These are phyloP conservation scores for Scolecobasidium constrictum DNA, from an alignment of 2,329 filamentous ascomycete species.

Conservation along the genomic window DNA sequence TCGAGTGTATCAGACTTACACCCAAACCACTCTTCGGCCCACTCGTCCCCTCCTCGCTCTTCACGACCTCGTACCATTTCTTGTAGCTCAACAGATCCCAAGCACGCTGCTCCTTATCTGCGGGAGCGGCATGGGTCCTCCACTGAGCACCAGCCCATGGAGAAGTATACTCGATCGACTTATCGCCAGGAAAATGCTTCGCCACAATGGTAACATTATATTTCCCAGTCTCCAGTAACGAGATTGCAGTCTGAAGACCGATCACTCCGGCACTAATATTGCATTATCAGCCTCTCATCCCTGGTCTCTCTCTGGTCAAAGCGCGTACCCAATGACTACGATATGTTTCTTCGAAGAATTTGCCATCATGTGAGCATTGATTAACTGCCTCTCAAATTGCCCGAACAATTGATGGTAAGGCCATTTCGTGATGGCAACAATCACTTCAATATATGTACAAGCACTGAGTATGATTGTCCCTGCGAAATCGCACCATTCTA, in stretches of 20 bases:
- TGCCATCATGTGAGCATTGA: too few species aligned
- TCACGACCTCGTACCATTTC: constrained; percentile 25
- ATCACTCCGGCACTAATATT: constrained; percentile 34
- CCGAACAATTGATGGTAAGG: too few species aligned
- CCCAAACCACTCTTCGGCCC: constrained; percentile 11
- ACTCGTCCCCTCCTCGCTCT: constrained; percentile 15
- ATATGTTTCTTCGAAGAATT: constrained; percentile 1
- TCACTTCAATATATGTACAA: too few species aligned
- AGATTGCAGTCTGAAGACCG: constrained; percentile 34
- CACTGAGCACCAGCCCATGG: constrained; percentile 39
- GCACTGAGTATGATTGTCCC: too few species aligned
- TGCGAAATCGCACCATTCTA: too few species aligned
- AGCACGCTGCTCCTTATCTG: constrained; percentile 22
- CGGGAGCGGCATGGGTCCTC: constrained; percentile 28
- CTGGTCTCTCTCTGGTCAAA: too few species aligned
- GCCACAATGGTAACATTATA: constrained; percentile 33
- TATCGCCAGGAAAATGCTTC: constrained; percentile 30
- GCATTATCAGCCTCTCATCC: too few species aligned
- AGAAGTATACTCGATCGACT: constrained; percentile 31
- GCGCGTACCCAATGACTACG: constrained; percentile 8
- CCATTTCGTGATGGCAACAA: too few species aligned
- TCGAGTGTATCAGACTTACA: constrained; percentile 9
- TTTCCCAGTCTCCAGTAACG: constrained; percentile 28
- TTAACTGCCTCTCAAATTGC: too few species aligned
- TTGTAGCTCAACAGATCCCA: constrained; percentile 35